Evolutionary conservation across 148 eudicot species (phyloP), one percentile per base, ranked within the genome.

Genomic region (Chenopodium formosanum): DNA sequence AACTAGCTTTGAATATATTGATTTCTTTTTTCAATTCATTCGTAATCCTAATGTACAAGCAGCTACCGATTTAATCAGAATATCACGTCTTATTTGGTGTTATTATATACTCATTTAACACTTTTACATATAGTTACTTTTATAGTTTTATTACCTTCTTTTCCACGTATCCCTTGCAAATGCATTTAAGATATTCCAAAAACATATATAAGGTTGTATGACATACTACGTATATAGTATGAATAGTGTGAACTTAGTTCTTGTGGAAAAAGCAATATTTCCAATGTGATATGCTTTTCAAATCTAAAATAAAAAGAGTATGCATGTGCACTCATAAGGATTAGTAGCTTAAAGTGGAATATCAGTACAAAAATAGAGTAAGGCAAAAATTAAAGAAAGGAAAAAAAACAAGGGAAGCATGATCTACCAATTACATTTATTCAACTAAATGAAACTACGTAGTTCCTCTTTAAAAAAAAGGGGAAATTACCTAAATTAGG

Each of bases 351-450:
- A 71, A 6, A 71, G 47, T 17, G 47, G 68, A 70, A 70, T 32
- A 34, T 0, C 17, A 34, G 48, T 22, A 19, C 74, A 71, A 27
- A 8, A 71, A 44, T 10, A 40, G 52, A 71, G 37, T 14, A 71
- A 19, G 31, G 70, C 34, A 25, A 66, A 37, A 7, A 9, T 13
- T 40, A 37, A 44, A 19, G 32, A 17, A 44, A 9, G 13, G 74
- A 25, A 1, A 52, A 70, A 17, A 71, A 40, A 71, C 27, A 71
- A 34, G 16, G 52, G 52, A 40, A 71, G 74, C 14, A 40, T 22
- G 74, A 71, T 71, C 74, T 20, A 71, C 74, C 50, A 71, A 71
- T 71, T 66, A 66, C 70, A 23, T 2, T 71, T 71, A 19, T 2
- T 71, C 52, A 71, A 16, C 52, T 22, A 8, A 37, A 48, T 70